These are phyloP conservation scores for Aspergillus ibericus DNA, from an alignment of 2,329 filamentous ascomycete species.

Conservation along the genomic window DNA sequence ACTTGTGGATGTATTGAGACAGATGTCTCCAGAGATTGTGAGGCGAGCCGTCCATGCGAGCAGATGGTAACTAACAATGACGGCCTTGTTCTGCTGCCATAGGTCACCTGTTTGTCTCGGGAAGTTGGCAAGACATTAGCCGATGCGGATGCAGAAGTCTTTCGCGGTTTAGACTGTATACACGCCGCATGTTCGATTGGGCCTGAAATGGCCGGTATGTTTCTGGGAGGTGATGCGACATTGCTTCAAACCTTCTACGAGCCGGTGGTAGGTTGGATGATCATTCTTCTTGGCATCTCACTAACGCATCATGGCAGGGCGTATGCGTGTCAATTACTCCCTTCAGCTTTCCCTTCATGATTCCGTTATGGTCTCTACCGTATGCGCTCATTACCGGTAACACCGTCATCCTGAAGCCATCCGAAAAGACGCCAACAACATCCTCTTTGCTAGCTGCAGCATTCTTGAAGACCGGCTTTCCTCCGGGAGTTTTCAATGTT, in stretches of 20 bases:
- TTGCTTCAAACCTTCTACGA: conserved; percentile 24
- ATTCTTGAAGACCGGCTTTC: conserved; percentile 60
- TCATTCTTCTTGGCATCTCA: not conserved
- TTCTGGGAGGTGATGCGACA: conserved; percentile 21
- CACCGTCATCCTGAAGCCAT: conserved; percentile 62
- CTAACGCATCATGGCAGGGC: conserved; percentile 39
- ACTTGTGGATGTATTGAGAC: conserved; percentile 19
- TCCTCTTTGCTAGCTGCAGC: conserved; percentile 63
- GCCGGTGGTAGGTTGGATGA: conserved; percentile 16
- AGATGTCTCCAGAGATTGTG: conserved; percentile 18
- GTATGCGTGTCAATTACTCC: conserved; percentile 59
- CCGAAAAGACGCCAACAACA: conserved; percentile 62
- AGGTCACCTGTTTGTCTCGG: conserved; percentile 19
- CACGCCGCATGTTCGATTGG: conserved; percentile 27
- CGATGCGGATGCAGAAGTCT: conserved; percentile 28
- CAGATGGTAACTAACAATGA: not conserved
- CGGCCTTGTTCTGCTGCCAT: too few species aligned
- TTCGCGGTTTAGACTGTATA: conserved; percentile 28
- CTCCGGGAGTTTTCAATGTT: conserved; percentile 63
- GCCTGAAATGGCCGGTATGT: conserved; percentile 28
- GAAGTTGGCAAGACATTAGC: conserved; percentile 28
- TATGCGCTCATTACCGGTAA: conserved; percentile 63
- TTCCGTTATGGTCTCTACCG: conserved; percentile 63
- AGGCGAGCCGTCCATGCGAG: not conserved
- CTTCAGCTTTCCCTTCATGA: conserved; percentile 64